Percentiles rank a stretch among this genome's conserved stretches.
phyloP scores from a whole-genome alignment of 768 basidiomycete genomes.

The Multifurca ochricompacta region DNA sequence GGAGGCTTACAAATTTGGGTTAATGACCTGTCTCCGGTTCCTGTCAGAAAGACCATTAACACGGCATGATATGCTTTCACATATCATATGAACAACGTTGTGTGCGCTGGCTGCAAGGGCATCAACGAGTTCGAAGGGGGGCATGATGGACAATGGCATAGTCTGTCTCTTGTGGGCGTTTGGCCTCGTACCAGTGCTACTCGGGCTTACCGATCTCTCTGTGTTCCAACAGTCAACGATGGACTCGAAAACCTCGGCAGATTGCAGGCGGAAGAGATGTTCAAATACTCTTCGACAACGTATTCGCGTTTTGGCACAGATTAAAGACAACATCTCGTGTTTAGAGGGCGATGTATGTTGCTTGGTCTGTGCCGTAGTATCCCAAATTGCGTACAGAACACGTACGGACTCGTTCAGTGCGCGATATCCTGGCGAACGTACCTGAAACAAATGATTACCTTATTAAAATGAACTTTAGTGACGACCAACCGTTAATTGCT shows the following conservation, averaged over 20 bases:
- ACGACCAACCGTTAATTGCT: conserved; percentile 48
- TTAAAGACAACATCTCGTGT: conserved; percentile 60
- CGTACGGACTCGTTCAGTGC: conserved; percentile 76
- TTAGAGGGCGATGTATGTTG: conserved; percentile 42
- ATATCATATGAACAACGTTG: conserved; percentile 79
- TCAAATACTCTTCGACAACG: conserved; percentile 78
- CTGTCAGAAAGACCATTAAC: conserved; percentile 49
- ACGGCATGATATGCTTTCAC: conserved; percentile 69
- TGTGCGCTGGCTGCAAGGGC: conserved; percentile 78
- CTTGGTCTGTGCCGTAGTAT: conserved; percentile 43
- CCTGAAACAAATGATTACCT: conserved; percentile 31
- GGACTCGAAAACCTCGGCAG: conserved; percentile 76
- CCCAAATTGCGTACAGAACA: conserved; percentile 74
- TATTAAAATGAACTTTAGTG: neutral
- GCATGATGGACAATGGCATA: conserved; percentile 25
- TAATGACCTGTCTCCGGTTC: conserved; percentile 49
- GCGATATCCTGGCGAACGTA: conserved; percentile 66
- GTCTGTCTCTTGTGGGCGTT: conserved; percentile 11
- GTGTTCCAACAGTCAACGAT: conserved; percentile 77
- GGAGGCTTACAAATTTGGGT: conserved; percentile 56
- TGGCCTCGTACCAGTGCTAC: neutral
- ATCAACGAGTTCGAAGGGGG: conserved; percentile 78
- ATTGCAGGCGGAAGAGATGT: conserved; percentile 73
- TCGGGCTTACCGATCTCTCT: conserved; percentile 38
- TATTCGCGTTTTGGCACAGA: conserved; percentile 55